A percentile compares a stretch with the other conserved stretches of the same genome.
Evolutionary conservation across 768 basidiomycete species (phyloP).

Genomic region (Suillus clintonianus): DNA sequence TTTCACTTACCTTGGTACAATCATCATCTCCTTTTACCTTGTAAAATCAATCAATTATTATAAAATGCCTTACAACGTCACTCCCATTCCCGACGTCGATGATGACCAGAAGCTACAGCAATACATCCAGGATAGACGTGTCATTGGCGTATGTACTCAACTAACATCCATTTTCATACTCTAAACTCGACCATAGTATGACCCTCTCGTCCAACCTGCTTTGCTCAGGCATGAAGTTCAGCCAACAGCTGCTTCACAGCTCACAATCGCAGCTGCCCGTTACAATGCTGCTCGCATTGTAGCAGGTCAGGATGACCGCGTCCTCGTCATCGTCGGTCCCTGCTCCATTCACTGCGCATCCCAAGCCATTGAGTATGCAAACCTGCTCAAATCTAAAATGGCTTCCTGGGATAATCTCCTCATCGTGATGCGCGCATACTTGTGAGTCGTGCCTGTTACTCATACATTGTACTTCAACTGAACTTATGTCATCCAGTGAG

Average conservation of each 20-base stretch:
- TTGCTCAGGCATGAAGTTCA: constrained; percentile 86
- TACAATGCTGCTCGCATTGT: constrained; percentile 78
- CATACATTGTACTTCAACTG: not conserved
- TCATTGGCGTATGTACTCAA: constrained; percentile 62
- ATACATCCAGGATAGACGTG: constrained; percentile 81
- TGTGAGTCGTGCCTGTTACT: constrained; percentile 55
- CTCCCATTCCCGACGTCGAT: constrained; percentile 64
- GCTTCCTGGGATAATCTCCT: constrained; percentile 73
- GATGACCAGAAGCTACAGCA: constrained; percentile 64
- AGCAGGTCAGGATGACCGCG: constrained; percentile 79
- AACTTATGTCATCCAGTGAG: constrained; percentile 45
- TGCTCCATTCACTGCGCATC: constrained; percentile 92
- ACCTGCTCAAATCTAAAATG: constrained; percentile 67
- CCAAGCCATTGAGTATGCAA: constrained; percentile 83
- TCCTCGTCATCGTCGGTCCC: constrained; percentile 92
- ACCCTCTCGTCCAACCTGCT: constrained; percentile 93
- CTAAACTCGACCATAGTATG: constrained; percentile 81
- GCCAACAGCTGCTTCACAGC: constrained; percentile 61
- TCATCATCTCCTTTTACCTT: not conserved
- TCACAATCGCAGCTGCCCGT: constrained; percentile 79
- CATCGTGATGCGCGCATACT: constrained; percentile 97
- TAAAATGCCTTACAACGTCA: constrained; percentile 53
- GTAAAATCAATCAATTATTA: too few species aligned
- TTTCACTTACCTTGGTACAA: too few species aligned
- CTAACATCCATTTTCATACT: not conserved